Conservation (phyloP, 2,329 filamentous ascomycete genomes). For the Microascus cirrosus region DNA sequence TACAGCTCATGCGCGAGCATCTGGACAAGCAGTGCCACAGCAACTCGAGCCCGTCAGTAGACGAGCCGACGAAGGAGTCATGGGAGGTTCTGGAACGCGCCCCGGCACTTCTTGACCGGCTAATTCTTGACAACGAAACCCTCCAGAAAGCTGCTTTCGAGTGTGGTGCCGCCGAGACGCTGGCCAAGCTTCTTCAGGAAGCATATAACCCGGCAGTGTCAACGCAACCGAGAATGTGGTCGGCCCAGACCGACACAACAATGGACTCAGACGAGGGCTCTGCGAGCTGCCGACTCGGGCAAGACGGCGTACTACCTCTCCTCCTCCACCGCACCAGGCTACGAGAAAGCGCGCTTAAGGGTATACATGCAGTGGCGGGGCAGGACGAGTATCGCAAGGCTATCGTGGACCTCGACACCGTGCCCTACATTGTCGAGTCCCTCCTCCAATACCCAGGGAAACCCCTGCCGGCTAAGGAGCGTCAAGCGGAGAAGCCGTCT, state of each 20-base stretch:
- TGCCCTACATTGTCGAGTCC: conserved; percentile 75
- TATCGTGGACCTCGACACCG: conserved; percentile 70
- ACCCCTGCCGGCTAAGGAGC: conserved; percentile 31
- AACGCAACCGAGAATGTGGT: conserved; percentile 24
- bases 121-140: conserved; percentile 67
- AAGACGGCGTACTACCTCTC: conserved; percentile 46
- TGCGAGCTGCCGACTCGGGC: conserved; percentile 40
- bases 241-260: conserved; percentile 21
- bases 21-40: neutral
- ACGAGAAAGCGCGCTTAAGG: conserved; percentile 65
- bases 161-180: conserved; percentile 32
- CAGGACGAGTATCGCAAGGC: conserved; percentile 77
- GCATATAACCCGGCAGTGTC: conserved; percentile 34
- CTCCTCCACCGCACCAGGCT: conserved; percentile 62
- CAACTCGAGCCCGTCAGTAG: conserved; percentile 10
- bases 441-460: conserved; percentile 47
- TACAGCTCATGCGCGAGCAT: conserved; percentile 42
- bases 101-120: conserved; percentile 63
- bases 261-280: conserved; percentile 21
- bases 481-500: conserved; percentile 14
- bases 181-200: conserved; percentile 36
- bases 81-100: conserved; percentile 56
- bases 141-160: conserved; percentile 78
- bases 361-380: conserved; percentile 69
- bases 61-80: conserved; percentile 24